Conservation (phyloP, 805 yeast species). For the Blastobotrys robertii region DNA sequence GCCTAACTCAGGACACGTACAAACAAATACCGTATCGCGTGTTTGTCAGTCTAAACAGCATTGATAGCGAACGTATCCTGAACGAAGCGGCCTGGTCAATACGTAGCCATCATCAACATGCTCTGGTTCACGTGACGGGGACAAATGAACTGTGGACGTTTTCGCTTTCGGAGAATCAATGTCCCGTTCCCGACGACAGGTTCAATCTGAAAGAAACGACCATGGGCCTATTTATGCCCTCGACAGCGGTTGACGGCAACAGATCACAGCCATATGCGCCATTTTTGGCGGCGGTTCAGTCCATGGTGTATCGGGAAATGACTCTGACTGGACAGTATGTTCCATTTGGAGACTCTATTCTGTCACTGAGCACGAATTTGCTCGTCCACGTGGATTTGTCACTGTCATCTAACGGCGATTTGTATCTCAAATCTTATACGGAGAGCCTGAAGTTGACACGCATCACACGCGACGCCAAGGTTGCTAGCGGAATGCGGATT, state of each 20-base stretch:
- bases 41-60: conserved; percentile 12
- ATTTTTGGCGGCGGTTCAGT: conserved; percentile 14
- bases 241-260: conserved; percentile 10
- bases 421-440: conserved; percentile 13
- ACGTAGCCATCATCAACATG: conserved; percentile 12
- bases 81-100: conserved; percentile 20
- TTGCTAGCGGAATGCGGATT: conserved; percentile 1
- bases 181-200: conserved; percentile 10
- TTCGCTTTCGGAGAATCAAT: conserved; percentile 8
- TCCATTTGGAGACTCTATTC: conserved; percentile 13
- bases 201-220: conserved; percentile 20
- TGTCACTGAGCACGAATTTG: conserved; percentile 8
- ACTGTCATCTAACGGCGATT: conserved; percentile 16
- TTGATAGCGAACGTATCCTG: conserved; percentile 8
- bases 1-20: conserved; percentile 8
- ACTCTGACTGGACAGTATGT: conserved; percentile 8
- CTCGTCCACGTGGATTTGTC: conserved; percentile 16
- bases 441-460: conserved; percentile 13
- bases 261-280: conserved; percentile 18
- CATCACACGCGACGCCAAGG: conserved; percentile 11
- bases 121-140: conserved; percentile 14
- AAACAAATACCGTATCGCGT: conserved; percentile 18
- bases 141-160: conserved; percentile 23
- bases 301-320: conserved; percentile 9
- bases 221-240: conserved; percentile 21